phyloP scores from a whole-genome alignment of 345 rosid species.

The Pugionium cornutum region DNA sequence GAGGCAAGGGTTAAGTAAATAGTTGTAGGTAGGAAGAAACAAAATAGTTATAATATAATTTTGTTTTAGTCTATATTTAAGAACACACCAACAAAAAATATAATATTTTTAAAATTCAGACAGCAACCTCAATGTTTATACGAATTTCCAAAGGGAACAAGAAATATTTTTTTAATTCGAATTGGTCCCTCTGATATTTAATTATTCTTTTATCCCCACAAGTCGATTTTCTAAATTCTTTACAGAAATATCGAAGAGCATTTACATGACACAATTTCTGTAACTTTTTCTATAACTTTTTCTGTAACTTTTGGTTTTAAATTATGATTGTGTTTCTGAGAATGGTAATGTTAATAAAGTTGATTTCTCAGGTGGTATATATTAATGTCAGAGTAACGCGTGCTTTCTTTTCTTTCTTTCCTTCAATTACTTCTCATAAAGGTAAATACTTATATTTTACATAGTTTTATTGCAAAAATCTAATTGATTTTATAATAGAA shows the following conservation, averaged over 20 bases:
- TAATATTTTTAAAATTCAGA: slow-evolving; percentile 11
- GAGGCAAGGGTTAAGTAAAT: slow-evolving; percentile 46
- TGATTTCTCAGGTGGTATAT: neutral
- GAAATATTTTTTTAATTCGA: slow-evolving; percentile 9
- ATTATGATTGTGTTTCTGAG: neutral
- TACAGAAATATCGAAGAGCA: neutral
- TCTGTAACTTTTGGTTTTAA: no score
- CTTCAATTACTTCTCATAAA: neutral
- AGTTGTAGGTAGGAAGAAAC: slow-evolving; percentile 40
- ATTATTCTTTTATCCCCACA: slow-evolving; percentile 1
- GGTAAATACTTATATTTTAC: no score
- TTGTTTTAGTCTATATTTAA: slow-evolving; percentile 32
- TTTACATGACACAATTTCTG: no score
- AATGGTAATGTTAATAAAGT: neutral
- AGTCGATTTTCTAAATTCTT: neutral
- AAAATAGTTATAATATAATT: neutral
- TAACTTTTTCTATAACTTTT: neutral
- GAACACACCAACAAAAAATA: slow-evolving; percentile 13
- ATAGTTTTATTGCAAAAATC: slow-evolving; percentile 7
- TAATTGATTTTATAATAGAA: no score
- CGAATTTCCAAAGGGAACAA: slow-evolving; percentile 20
- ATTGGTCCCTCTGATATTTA: slow-evolving; percentile 34
- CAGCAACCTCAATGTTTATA: slow-evolving; percentile 21
- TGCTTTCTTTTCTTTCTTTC: neutral
- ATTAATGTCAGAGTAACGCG: neutral